phyloP scores from a whole-genome alignment of 1,284 basidiomycete genomes.

The Xanthoconium separans region DNA sequence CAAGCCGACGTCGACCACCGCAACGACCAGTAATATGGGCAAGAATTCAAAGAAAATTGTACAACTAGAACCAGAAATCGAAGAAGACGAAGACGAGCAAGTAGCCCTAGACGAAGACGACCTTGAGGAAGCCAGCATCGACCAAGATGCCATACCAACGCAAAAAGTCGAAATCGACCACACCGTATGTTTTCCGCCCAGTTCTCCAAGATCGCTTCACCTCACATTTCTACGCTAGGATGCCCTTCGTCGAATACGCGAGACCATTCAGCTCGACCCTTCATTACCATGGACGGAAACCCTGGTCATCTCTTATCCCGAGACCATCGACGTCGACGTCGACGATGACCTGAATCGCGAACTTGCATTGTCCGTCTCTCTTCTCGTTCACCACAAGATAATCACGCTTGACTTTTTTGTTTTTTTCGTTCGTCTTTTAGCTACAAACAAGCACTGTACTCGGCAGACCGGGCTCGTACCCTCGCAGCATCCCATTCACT shows the following conservation, averaged over 20 bases:
- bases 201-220: not conserved
- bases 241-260: constrained; percentile 79
- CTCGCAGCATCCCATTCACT: constrained; percentile 76
- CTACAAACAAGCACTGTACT: constrained; percentile 93
- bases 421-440: constrained; percentile 47
- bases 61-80: constrained; percentile 21
- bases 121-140: constrained; percentile 54
- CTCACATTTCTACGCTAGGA: constrained; percentile 44
- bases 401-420: not conserved
- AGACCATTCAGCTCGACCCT: constrained; percentile 74
- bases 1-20: not conserved
- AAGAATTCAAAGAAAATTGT: constrained; percentile 7
- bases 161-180: constrained; percentile 86
- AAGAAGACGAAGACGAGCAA: constrained; percentile 44
- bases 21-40: constrained; percentile 15
- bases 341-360: constrained; percentile 92
- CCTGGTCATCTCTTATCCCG: constrained; percentile 71
- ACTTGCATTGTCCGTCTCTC: constrained; percentile 81
- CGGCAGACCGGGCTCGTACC: constrained; percentile 72
- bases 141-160: constrained; percentile 74
- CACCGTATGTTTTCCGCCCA: constrained; percentile 45
- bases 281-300: constrained; percentile 87
- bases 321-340: constrained; percentile 76
- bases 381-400: constrained; percentile 11
- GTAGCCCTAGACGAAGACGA: constrained; percentile 80